phyloP scores from a whole-genome alignment of 805 yeast genomes.

The Wickerhamomyces xylosicus region DNA sequence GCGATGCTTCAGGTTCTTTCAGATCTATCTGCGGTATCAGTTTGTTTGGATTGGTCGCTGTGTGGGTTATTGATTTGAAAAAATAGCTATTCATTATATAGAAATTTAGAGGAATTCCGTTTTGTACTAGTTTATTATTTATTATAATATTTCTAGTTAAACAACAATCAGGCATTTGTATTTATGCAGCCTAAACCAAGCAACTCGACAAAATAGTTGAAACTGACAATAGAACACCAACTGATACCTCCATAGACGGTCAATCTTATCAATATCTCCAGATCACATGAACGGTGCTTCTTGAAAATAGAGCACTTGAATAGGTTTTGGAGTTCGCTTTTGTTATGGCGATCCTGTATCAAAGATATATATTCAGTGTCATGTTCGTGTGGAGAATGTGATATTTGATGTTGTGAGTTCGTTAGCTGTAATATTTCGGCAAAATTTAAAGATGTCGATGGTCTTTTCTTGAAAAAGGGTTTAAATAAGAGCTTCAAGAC shows the following conservation, averaged over 20 bases:
- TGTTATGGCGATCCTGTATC: constrained; percentile 9
- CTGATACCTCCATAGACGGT: constrained; percentile 80
- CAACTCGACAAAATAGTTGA: constrained; percentile 15
- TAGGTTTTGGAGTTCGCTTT: constrained; percentile 17
- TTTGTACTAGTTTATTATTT: too few species aligned
- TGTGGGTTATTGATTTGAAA: too few species aligned
- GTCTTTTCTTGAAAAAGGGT: constrained; percentile 32
- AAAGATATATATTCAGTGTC: constrained; percentile 17
- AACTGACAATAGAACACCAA: constrained; percentile 31
- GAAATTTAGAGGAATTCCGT: too few species aligned
- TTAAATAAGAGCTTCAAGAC: constrained; percentile 43
- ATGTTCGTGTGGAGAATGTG: constrained; percentile 48
- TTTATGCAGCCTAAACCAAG: neutral
- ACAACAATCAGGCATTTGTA: too few species aligned
- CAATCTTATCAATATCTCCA: constrained; percentile 68
- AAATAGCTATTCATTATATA: too few species aligned
- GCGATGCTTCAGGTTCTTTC: too few species aligned
- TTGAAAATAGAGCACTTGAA: constrained; percentile 38
- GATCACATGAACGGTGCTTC: constrained; percentile 45
- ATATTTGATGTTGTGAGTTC: constrained; percentile 14
- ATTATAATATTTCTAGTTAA: too few species aligned
- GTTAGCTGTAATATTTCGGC: too few species aligned
- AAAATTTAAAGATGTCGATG: too few species aligned
- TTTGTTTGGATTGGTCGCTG: too few species aligned
- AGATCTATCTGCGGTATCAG: too few species aligned